Percentiles rank a stretch among this genome's conserved stretches.
Conservation (phyloP, 192 early-diverging fungal species). For the Diversispora epigaea region DNA sequence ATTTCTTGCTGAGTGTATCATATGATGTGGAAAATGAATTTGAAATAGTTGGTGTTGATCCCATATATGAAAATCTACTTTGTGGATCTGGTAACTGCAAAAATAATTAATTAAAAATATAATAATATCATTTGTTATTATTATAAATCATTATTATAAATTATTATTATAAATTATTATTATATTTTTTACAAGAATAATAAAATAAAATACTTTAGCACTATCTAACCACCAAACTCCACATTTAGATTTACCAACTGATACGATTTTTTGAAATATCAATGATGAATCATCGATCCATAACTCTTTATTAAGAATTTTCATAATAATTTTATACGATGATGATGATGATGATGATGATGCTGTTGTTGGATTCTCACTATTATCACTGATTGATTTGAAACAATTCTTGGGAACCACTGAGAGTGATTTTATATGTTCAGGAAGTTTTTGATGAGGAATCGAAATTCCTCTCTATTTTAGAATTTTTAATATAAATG, state of each 20-base stretch:
- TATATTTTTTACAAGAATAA: too few relatives aligned
- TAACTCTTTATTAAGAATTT: conserved; percentile 32
- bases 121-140: background rate
- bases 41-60: conserved; percentile 31
- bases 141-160: too few relatives aligned
- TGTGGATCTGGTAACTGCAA: conserved; percentile 39
- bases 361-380: background rate
- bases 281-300: conserved; percentile 41
- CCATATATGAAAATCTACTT: conserved; percentile 70
- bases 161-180: too few relatives aligned
- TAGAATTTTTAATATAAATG: background rate
- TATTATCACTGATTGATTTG: too few relatives aligned
- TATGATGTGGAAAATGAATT: conserved; percentile 34
- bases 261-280: conserved; percentile 44
- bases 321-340: conserved; percentile 36
- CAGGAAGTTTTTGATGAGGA: conserved; percentile 3
- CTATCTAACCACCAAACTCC: conserved; percentile 69
- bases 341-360: background rate
- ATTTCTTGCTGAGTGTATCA: background rate
- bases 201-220: conserved; percentile 45
- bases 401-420: too few relatives aligned
- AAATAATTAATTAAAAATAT: background rate
- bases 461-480: background rate
- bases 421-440: conserved; percentile 1
- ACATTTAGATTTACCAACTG: conserved; percentile 34